phyloP scores from a whole-genome alignment of 805 yeast species.

The Schwanniomyces polymorphus region DNA sequence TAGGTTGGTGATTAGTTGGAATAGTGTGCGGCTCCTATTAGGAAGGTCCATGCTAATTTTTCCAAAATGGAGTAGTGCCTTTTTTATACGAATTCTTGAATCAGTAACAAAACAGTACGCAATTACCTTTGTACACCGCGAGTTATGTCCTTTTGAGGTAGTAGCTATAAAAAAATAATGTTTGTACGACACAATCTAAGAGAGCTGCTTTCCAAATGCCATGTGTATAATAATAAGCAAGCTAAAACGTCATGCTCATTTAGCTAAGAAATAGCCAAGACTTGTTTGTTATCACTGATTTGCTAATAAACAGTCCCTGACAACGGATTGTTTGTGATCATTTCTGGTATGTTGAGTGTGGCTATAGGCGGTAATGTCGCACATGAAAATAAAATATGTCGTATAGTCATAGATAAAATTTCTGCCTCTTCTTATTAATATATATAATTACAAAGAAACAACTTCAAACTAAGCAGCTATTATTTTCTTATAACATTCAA shows the following conservation, averaged over 20 bases:
- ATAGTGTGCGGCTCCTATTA: no score
- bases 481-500: neutral
- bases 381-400: neutral
- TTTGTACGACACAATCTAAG: no score
- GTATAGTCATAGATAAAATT: slow-evolving; percentile 1
- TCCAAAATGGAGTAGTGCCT: no score
- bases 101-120: no score
- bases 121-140: no score
- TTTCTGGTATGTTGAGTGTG: neutral
- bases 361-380: neutral
- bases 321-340: neutral
- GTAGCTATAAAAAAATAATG: no score
- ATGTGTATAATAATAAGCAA: no score
- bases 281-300: neutral
- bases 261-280: neutral
- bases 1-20: neutral
- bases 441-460: neutral
- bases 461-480: neutral
- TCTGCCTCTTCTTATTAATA: neutral
- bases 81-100: no score
- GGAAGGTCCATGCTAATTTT: no score
- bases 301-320: neutral
- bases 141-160: no score
- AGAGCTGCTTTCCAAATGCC: no score
- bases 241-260: neutral